A percentile compares a stretch with the other conserved stretches of the same genome.
Conservation (phyloP, 148 eudicot species). For the Vaccinium vitisidaea region DNA sequence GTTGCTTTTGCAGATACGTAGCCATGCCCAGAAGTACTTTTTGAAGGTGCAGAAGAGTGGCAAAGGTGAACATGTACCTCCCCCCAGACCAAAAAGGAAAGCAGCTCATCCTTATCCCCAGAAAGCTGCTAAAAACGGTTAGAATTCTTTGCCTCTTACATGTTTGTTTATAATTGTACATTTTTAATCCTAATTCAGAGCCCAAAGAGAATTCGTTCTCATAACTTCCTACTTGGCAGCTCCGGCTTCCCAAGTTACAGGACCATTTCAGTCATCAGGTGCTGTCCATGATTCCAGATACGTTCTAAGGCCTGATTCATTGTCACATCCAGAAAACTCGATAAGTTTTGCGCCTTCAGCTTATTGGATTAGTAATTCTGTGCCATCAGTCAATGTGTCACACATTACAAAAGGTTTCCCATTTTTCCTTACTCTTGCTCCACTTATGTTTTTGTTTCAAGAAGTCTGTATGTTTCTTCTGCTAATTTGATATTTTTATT, state of each 20-base stretch:
- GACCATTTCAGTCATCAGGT: slow-evolving; percentile 28
- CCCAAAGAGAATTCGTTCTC: slow-evolving; percentile 12
- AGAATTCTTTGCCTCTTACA: slow-evolving; percentile 4
- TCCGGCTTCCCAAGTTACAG: slow-evolving; percentile 23
- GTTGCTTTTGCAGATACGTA: slow-evolving; percentile 29
- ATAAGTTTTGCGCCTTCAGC: slow-evolving; percentile 22
- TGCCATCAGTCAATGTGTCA: slow-evolving; percentile 28
- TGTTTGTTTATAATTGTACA: background rate
- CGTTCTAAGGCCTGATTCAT: slow-evolving; percentile 31
- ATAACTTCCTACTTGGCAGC: slow-evolving; percentile 24
- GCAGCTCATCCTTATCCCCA: slow-evolving; percentile 72
- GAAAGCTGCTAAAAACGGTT: slow-evolving; percentile 57
- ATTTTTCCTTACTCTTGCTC: background rate
- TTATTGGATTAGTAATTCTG: slow-evolving; percentile 32
- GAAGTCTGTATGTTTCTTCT: background rate
- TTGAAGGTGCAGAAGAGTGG: slow-evolving; percentile 52
- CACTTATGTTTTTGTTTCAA: background rate
- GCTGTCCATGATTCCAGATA: slow-evolving; percentile 32
- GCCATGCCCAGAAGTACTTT: slow-evolving; percentile 34
- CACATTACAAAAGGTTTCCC: slow-evolving; percentile 30
- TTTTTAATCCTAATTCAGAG: background rate
- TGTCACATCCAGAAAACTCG: slow-evolving; percentile 26
- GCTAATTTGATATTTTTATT: background rate
- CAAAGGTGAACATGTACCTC: slow-evolving; percentile 56
- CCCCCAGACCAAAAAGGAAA: slow-evolving; percentile 69